phyloP scores from a whole-genome alignment of 164 flowering plant genomes.

The Berberis thunbergii region DNA sequence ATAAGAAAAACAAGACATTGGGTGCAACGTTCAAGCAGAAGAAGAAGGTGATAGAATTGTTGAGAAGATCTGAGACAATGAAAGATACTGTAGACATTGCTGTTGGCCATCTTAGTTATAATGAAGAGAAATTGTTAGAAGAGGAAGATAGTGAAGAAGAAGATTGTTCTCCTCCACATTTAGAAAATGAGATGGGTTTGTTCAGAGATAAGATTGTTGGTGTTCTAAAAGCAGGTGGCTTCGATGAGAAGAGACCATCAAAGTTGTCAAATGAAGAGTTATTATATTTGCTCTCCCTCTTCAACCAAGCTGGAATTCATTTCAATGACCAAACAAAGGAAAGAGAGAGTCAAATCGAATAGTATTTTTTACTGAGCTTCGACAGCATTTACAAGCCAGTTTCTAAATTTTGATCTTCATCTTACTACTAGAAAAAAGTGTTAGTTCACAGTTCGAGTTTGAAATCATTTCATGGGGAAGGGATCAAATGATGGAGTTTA shows the following conservation, averaged over 20 bases:
- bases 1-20: conserved; percentile 81
- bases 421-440: no score
- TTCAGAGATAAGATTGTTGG: conserved; percentile 55
- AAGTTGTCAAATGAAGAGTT: conserved; percentile 65
- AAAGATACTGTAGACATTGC: conserved; percentile 9
- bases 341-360: background rate
- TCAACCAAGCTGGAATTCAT: conserved; percentile 57
- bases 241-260: conserved; percentile 71
- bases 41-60: conserved; percentile 66
- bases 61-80: conserved; percentile 19
- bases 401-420: no score
- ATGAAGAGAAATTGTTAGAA: conserved; percentile 12
- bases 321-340: conserved; percentile 35
- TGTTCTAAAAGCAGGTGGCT: conserved; percentile 45
- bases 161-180: conserved; percentile 10
- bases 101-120: background rate
- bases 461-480: no score
- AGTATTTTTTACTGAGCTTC: no score
- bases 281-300: conserved; percentile 35
- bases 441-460: no score
- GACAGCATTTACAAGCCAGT: no score
- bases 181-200: conserved; percentile 18
- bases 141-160: conserved; percentile 19
- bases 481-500: no score
- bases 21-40: conserved; percentile 91